These are phyloP conservation scores for Jackrogersella minutella DNA, from an alignment of 495 filamentous ascomycete species.

Conservation along the genomic window DNA sequence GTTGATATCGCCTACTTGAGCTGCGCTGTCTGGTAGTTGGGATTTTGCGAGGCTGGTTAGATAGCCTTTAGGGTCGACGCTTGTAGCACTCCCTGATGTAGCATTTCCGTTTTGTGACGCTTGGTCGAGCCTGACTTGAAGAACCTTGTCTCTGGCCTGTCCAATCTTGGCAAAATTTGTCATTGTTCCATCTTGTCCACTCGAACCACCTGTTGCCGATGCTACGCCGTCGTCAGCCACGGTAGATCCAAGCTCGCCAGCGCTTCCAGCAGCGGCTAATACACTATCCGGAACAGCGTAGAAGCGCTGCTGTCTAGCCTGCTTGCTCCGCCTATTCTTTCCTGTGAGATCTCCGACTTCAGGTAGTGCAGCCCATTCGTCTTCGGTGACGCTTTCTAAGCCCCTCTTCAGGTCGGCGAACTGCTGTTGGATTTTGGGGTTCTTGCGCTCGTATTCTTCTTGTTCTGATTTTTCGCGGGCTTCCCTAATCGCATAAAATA, in stretches of 20 bases:
- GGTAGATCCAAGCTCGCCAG: conserved; percentile 82
- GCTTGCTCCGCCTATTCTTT: conserved; percentile 83
- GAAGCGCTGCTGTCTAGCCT: conserved; percentile 83
- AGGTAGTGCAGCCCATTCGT: conserved; percentile 94
- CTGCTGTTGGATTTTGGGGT: conserved; percentile 98
- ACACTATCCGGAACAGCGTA: conserved; percentile 98
- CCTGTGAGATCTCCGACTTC: conserved; percentile 97
- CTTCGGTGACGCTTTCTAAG: conserved; percentile 86
- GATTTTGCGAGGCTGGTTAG: conserved; percentile 86
- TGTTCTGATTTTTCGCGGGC: conserved; percentile 88
- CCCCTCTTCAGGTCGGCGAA: conserved; percentile 96
- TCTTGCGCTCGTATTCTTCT: conserved; percentile 94
- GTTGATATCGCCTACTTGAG: conserved; percentile 93
- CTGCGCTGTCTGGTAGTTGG: conserved; percentile 77
- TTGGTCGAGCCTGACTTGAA: conserved; percentile 90
- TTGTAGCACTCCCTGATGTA: conserved; percentile 85
- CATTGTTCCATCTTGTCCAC: conserved; percentile 78
- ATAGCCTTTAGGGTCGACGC: conserved; percentile 94
- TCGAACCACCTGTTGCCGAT: conserved; percentile 57
- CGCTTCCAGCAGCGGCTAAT: conserved; percentile 81
- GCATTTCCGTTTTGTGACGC: conserved; percentile 74
- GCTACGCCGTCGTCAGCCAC: conserved; percentile 78
- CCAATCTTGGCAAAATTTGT: conserved; percentile 99
- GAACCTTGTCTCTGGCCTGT: conserved; percentile 90
- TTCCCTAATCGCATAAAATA: conserved; percentile 80